A percentile compares a stretch with the other conserved stretches of the same genome.
Evolutionary conservation across 1,284 basidiomycete genomes (phyloP).

Genomic region (Ganoderma sinense): DNA sequence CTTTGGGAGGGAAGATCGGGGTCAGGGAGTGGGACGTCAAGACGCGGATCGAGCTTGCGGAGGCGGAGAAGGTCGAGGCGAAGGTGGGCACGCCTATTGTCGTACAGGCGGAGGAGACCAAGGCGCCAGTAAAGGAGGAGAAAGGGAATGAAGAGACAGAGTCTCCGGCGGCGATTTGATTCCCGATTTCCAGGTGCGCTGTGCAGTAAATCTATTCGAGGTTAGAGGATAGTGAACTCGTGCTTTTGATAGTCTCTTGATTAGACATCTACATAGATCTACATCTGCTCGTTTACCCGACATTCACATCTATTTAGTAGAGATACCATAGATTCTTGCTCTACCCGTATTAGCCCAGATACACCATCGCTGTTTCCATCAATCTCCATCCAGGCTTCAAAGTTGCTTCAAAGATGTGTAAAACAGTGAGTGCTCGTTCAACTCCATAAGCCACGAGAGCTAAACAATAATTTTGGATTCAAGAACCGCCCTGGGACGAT

Average conservation of each 20-base stretch:
- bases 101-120: not conserved
- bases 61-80: not conserved
- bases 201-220: not conserved
- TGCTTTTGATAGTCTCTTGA: not conserved
- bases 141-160: not conserved
- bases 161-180: not conserved
- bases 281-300: not conserved
- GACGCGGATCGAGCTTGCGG: conserved; percentile 12
- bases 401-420: not conserved
- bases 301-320: not conserved
- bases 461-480: not conserved
- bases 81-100: not conserved
- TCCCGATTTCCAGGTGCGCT: not conserved
- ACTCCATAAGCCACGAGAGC: not conserved
- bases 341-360: not conserved
- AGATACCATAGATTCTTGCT: not conserved
- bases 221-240: not conserved
- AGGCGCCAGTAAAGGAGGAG: not conserved
- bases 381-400: not conserved
- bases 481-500: too few relatives aligned
- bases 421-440: not conserved
- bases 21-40: conserved; percentile 80
- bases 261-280: too few relatives aligned
- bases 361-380: not conserved
- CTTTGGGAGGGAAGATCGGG: conserved; percentile 70